Evolutionary conservation across 441 rosid species (phyloP), one percentile per base, ranked within the genome.

Genomic region (Gossypium davidsonii): DNA sequence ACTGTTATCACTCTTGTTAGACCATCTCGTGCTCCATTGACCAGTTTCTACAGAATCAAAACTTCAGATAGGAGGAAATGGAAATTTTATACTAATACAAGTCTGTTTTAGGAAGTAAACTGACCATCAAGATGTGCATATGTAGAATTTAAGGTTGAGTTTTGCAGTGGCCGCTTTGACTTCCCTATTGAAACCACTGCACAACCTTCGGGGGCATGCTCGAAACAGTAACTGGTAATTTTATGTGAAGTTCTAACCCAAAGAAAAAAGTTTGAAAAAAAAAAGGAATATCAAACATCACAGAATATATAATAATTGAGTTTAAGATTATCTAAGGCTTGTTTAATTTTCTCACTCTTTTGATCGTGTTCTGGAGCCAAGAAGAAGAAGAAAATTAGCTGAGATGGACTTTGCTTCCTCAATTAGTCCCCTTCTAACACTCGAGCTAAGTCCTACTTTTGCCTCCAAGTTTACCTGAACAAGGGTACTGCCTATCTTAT

Each of bases 391-490:
- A 78, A 77, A 88, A 52, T 87, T 86, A 49, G 97, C 92, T 28
- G 91, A 85, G 79, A 86, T 79, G 42, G 94, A 88, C 73, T 87
- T 88, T 34, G 86, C 88, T 85, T 90, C 97, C 73, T 90, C 79
- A 28, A 88, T 78, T 28, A 92, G 83, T 53, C 95, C 93, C 81
- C 74, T 86, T 55, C 83, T 86, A 6, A 86, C 65, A 73, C 85
- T 80, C 15, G 91, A 72, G 83, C 88, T 85, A 76, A 88, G 83
- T 20, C 92, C 85, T 9, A 94, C 88, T 79, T 81, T 89, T 61
- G 98, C 98, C 80, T 92, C 98, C 85, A 94, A 85, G 76, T 88
- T 83, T 71, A 94, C 86, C 95, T 93, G 79, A 52, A 25, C 73
- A 76, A 56, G 17, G 31, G 42, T 23, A 7, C 17, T 11, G 28